Evolutionary conservation across 73 alveolate genomes (phyloP), one percentile per base, ranked within the genome.

Genomic region (Paramecium sonneborni): DNA sequence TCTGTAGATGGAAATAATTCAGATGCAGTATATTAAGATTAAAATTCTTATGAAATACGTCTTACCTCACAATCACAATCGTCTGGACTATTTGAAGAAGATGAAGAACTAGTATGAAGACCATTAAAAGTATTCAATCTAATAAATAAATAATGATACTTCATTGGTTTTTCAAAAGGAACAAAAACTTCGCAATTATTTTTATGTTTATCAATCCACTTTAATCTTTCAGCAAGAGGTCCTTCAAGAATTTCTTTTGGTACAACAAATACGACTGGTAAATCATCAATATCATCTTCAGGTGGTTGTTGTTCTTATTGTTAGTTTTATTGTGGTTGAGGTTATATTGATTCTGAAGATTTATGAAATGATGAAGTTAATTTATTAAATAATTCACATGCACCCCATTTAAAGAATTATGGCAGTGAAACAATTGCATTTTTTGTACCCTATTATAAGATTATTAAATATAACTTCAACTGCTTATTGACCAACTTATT

Each of bases 161-260:
- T 26, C 12, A 62, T 23, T 30, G 84, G 84, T 62, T 62, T 62
- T 74, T 74, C 56, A 0, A 28, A 8, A 12, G 87, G 87, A 34
- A 74, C 20, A 35, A 74, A 74, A n/a, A 74, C 62, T 74, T 74
- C 56, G 12, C 58, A 74, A 18, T 74, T 37, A 21, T 74, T 32
- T 37, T 18, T 37, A 11, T 74, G 58, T 39, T 74, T n/a, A 9
- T 74, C 87, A 18, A 74, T 74, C 87, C 87, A 74, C 8, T 38
- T 37, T 18, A n/a, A 20, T 74, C 58, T 37, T 12, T 74, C 87
- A 9, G 55, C 57, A 2, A 74, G 35, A 3, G 67, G 56, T n/a
- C 62, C 87, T 21, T 74, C 87, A 15, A 74, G 1, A n/a, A 74
- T 18, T 23, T 35, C 67, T 5, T 74, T 28, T 20, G 87, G 87